Evolutionary conservation across 1,284 basidiomycete species (phyloP), one percentile per base, ranked within the genome.

Genomic region (Schizophyllum commune): DNA sequence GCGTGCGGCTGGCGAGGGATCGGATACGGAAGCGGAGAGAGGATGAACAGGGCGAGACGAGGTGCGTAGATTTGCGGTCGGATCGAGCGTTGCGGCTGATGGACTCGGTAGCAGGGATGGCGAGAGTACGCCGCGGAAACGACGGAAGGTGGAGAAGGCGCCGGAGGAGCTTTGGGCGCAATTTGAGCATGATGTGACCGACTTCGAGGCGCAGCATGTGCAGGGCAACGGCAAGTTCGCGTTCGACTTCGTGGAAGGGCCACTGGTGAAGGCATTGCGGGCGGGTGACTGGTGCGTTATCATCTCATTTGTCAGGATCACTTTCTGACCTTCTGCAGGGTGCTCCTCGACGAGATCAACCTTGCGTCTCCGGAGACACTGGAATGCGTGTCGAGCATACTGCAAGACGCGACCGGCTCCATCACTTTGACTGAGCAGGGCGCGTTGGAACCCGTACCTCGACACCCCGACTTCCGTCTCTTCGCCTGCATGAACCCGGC

Each of bases 401-500:
- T 99, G 5, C 91, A 92, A 68, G 85, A 89, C n/a, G 84, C 92
- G 0, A 86, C 83, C 7, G 86, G 93, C 0, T 98, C 96, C 0
- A 88, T 99, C 62, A 93, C 95, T 0, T 79, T 99, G 60, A 96
- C 94, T 0, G 97, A 99, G 71, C 88, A 95, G 71, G 97, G 96
- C 1, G 92, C 95, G 32, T 75, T 98, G 61, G 93, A 96, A 69
- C 91, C 93, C 0, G 83, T 99, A 27, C 87, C 88, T 34, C 89
- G 97, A 0, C 97, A 99, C 72, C 88, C 94, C 19, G 89, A 97
- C 68, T 99, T 99, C 76, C 90, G 96, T 27, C 79, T 99, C 7
- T 99, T 99, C 69, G 96, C 95, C 1, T 99, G 97, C 72, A 99
- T 99, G 97, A 99, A 99, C 71, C 97, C 97, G 1, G 97, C 97